These are phyloP conservation scores for Glycine soja DNA, from an alignment of 306 rosid genomes.

Conservation along the genomic window DNA sequence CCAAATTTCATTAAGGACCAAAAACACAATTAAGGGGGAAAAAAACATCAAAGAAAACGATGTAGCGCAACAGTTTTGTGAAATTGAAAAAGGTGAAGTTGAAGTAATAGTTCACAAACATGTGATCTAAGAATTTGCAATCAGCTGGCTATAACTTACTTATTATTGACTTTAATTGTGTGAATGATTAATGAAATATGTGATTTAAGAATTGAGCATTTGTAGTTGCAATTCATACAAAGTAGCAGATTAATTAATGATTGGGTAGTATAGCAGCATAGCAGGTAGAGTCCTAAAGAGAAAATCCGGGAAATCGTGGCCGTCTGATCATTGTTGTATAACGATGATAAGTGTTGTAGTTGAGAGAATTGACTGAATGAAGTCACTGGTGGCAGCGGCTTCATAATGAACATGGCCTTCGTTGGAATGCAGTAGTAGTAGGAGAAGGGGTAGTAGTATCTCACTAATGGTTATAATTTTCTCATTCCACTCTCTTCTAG, in stretches of 20 bases:
- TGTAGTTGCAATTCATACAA: conserved; percentile 18
- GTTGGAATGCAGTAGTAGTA: too few species aligned
- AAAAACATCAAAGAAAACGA: too few species aligned
- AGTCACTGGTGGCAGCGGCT: neutral
- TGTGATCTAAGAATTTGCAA: conserved; percentile 5
- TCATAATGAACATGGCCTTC: neutral
- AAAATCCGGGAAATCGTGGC: neutral
- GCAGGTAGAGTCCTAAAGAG: neutral
- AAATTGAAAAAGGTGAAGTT: too few species aligned
- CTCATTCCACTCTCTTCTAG: neutral
- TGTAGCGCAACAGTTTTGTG: too few species aligned
- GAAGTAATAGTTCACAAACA: too few species aligned
- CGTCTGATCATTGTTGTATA: neutral
- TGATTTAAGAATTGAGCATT: neutral
- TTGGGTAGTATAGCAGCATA: neutral
- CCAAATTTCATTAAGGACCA: too few species aligned
- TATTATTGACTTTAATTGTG: conserved; percentile 42
- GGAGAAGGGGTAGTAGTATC: too few species aligned
- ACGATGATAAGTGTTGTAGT: neutral
- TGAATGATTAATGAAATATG: neutral
- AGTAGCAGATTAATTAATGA: conserved; percentile 16
- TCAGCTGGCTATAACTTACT: conserved; percentile 8
- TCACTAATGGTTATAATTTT: too few species aligned
- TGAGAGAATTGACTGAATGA: too few species aligned
- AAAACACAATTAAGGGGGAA: too few species aligned